These are phyloP conservation scores for Quercus variabilis DNA, from an alignment of 306 rosid species.

Conservation along the genomic window DNA sequence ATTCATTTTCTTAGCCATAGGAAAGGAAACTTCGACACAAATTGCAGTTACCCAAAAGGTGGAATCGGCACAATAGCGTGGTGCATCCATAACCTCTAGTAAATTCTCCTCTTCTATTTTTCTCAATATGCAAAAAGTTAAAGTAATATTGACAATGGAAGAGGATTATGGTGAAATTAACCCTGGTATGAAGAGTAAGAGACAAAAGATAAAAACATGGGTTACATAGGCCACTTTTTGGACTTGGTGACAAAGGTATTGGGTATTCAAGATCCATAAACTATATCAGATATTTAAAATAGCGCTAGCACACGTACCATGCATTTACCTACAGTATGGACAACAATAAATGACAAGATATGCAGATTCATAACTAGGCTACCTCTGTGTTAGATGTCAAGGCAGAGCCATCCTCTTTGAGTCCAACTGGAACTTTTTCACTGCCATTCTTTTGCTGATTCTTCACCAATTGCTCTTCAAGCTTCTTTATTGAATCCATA, in stretches of 20 bases:
- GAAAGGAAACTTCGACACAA: neutral
- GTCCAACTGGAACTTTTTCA: constrained; percentile 25
- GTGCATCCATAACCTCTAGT: neutral
- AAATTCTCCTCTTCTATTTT: neutral
- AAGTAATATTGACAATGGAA: neutral
- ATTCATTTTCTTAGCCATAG: neutral
- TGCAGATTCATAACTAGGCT: constrained; percentile 3
- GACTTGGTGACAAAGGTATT: neutral
- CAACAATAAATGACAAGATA: neutral
- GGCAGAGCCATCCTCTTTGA: neutral
- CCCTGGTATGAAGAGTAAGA: neutral
- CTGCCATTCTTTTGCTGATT: constrained; percentile 48
- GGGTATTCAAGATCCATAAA: neutral
- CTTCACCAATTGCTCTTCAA: constrained; percentile 69
- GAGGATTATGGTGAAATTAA: neutral
- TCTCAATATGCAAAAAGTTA: neutral
- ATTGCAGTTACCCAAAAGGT: neutral
- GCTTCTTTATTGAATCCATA: constrained; percentile 86
- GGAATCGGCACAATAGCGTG: neutral
- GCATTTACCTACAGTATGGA: neutral
- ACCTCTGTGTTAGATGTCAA: constrained; percentile 41
- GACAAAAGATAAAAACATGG: neutral
- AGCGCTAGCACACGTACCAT: neutral
- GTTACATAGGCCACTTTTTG: neutral
- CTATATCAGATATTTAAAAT: neutral